Base-by-base conservation (phyloP, 371 early-diverging fungal genomes). In the Syncephalis fuscata region DNA sequence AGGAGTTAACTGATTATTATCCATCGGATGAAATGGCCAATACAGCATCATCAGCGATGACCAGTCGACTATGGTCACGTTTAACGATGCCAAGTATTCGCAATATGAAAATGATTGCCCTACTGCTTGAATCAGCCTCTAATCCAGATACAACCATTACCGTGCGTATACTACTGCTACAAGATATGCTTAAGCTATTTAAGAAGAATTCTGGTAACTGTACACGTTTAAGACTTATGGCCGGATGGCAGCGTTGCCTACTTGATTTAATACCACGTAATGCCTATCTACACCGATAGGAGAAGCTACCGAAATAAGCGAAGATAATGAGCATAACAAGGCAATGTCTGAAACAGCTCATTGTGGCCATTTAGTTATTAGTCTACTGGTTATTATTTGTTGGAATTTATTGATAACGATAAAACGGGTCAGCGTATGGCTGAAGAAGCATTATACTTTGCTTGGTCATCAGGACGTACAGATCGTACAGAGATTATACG, bases 321-420 rank as follows among this genome's bases (percentile, higher is more conserved):
- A 21, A 7, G 11, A 32, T 32, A 32, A 11, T 32, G 11, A 32
- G 4, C 4, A 11, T 32, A 32, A 32, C 11, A 32, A 32, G 11
- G 11, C 11, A 4, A 32, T 32, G 32, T 32, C 32, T 7, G 32
- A 32, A 32, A 32, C 32, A 11, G 32, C 4, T 4, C 32, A 32
- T 7, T 32, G 32, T 11, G 32, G 32, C 11, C 32, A 32, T 42
- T 46, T 46, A 52, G 52, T 42, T 23, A 27, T 62, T 11, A 52
- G 54, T 24, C 42, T 59, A 25, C 16, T 58, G 3, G 42, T 59
- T 1, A 36, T 24, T 20, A 23, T 61, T 15, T 39, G 50, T 16
- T 52, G 55, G 49, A 61, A 67, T 40, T 24, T 55, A 10, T 65
- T 67, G 57, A 61, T n/a, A 37, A 46, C 11, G 57, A 67, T 24